Evolutionary conservation across 2,329 filamentous ascomycete genomes (phyloP), one percentile per base, ranked within the genome.

Genomic region (Fonsecaea erecta): DNA sequence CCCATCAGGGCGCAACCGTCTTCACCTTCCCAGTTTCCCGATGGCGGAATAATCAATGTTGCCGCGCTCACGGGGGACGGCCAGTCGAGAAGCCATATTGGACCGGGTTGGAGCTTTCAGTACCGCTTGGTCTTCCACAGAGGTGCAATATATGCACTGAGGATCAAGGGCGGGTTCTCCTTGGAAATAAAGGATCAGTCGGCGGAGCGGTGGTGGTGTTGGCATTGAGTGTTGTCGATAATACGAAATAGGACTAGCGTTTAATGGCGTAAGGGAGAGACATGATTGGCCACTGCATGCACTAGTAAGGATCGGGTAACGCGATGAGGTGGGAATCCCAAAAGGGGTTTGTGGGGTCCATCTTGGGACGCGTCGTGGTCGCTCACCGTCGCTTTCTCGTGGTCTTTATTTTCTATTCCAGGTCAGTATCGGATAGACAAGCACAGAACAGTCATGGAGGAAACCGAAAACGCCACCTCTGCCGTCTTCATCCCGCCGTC

Each of bases 401-500:
- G 43, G 3, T 48, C 43, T 48, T 2, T 24, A 48, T 2, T 53
- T 24, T 30, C 51, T 34, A n/a, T n/a, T 12, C 7, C 51, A 32
- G 26, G 30, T 18, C n/a, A 52, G 43, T 9, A 21, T 24, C 7
- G 18, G 26, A 53, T 53, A 53, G 9, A n/a, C n/a, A 21, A 26
- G 34, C 3, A 18, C 34, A 40, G 9, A 8, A 30, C 52, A 34
- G 21, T 30, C n/a, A 70, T 70, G 68, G 62, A 70, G 5, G 74
- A 78, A 55, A 77, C 80, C 54, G 77, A 80, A 54, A 72, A 74
- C 1, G 74, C 74, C n/a, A 66, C 72, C 12, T 58, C 65, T 2
- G 34, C 30, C n/a, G 60, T 64, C 24, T 92, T 89, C 78, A 79
- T 90, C 68, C 89, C 90, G 14, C 90, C 91, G 6, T 93, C 89